These are phyloP conservation scores for Aphelidium insulamus DNA, from an alignment of 371 early-diverging fungal species.

Conservation along the genomic window DNA sequence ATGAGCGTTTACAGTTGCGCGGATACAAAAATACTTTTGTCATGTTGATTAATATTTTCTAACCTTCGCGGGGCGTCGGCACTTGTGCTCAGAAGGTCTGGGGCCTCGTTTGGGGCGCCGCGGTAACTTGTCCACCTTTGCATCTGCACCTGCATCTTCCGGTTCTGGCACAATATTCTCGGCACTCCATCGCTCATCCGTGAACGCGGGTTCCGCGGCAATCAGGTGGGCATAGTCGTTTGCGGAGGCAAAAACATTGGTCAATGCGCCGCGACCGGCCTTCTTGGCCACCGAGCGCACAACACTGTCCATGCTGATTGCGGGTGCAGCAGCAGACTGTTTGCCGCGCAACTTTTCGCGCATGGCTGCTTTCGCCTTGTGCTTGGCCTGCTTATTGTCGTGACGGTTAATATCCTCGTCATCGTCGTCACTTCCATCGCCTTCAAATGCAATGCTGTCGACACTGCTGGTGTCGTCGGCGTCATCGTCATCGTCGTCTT, in stretches of 20 bases:
- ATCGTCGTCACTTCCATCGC: constrained; percentile 10
- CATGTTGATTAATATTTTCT: no score
- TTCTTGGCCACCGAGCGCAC: neutral
- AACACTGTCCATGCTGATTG: neutral
- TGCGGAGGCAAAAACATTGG: constrained; percentile 26
- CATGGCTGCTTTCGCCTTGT: constrained; percentile 1
- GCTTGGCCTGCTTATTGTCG: constrained; percentile 5
- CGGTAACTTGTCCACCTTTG: no score
- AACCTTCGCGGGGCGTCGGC: no score
- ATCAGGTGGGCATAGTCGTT: constrained; percentile 45
- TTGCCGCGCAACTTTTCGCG: neutral
- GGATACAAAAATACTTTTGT: no score
- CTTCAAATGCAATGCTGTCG: constrained; percentile 3
- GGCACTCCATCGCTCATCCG: no score
- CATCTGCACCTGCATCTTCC: no score
- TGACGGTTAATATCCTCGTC: constrained; percentile 6
- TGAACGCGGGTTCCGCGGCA: no score
- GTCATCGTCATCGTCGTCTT: constrained; percentile 3
- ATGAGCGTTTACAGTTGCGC: no score
- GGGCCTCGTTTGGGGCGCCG: no score
- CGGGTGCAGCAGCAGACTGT: constrained; percentile 2
- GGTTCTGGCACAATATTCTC: no score
- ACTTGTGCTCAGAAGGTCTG: no score
- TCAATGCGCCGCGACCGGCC: neutral
- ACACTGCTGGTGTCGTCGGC: constrained; percentile 1